phyloP scores from a whole-genome alignment of 352 stramenopile species.

The Phytophthora fragariae region DNA sequence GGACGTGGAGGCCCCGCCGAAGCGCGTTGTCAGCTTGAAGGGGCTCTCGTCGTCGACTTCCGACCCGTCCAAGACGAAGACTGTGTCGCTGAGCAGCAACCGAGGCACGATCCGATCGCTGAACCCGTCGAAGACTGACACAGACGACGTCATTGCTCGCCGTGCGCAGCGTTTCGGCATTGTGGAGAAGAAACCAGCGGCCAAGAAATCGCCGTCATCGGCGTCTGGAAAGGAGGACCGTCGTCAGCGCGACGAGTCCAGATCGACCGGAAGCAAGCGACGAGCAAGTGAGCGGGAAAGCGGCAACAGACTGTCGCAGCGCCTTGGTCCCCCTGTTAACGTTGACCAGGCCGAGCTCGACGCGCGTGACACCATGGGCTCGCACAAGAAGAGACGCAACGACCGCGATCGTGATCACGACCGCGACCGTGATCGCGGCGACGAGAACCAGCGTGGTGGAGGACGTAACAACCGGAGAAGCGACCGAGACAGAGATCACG shows the following conservation, averaged over 20 bases:
- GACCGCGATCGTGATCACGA: conserved; percentile 30
- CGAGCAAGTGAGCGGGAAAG: conserved; percentile 32
- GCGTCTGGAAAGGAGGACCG: conserved; percentile 14
- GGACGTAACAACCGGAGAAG: conserved; percentile 33
- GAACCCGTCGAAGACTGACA: conserved; percentile 48
- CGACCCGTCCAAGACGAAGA: conserved; percentile 52
- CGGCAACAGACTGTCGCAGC: conserved; percentile 45
- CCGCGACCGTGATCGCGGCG: background rate
- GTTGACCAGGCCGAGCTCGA: conserved; percentile 82
- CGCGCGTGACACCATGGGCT: conserved; percentile 60
- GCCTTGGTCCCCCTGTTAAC: conserved; percentile 79
- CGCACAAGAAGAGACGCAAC: conserved; percentile 70
- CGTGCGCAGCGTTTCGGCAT: conserved; percentile 83
- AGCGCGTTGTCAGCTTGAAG: conserved; percentile 77
- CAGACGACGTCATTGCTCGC: conserved; percentile 66
- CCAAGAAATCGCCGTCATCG: conserved; percentile 36
- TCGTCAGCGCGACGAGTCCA: conserved; percentile 33
- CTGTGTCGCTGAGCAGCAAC: conserved; percentile 53
- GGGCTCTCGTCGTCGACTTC: conserved; percentile 40
- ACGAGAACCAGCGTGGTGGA: conserved; percentile 41
- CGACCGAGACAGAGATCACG: conserved; percentile 32
- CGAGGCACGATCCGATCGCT: conserved; percentile 65
- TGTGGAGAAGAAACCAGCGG: conserved; percentile 47
- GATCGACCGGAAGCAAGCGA: conserved; percentile 38
- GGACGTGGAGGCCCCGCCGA: conserved; percentile 28